Conservation (phyloP, 257 asterid species). For the Solanum dulcamara region DNA sequence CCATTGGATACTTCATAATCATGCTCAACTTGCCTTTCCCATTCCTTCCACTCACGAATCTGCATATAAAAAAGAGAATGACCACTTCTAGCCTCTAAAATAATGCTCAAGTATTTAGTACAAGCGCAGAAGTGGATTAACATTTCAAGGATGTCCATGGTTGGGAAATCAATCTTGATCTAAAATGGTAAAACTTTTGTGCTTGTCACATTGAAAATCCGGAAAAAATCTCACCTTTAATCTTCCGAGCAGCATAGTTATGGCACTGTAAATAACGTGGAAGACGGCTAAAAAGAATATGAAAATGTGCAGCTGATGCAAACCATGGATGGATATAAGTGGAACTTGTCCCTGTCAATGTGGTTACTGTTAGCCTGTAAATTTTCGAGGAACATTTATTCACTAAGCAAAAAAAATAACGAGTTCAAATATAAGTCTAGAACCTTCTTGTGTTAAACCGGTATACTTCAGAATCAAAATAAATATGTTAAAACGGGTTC, state of each 20-base stretch:
- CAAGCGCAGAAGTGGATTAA: not conserved
- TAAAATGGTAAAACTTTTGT: not conserved
- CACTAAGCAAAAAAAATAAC: not conserved
- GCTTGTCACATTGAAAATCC: not conserved
- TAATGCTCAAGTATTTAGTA: not conserved
- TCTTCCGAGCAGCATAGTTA: slow-evolving; percentile 65
- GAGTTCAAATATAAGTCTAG: not conserved
- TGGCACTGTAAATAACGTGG: slow-evolving; percentile 60
- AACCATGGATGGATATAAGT: slow-evolving; percentile 51
- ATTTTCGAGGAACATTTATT: not conserved
- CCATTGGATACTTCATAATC: slow-evolving; percentile 37
- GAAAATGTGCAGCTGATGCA: slow-evolving; percentile 80
- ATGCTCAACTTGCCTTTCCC: slow-evolving; percentile 49
- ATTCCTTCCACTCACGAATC: slow-evolving; percentile 92
- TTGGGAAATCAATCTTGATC: not conserved
- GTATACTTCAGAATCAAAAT: not conserved
- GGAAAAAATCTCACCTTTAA: slow-evolving; percentile 33
- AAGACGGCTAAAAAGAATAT: slow-evolving; percentile 75
- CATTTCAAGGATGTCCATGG: not conserved
- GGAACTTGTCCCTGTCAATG: slow-evolving; percentile 50
- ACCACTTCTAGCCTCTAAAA: not conserved
- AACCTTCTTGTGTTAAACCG: not conserved
- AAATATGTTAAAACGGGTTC: not conserved
- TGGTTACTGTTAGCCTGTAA: not conserved
- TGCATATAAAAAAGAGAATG: slow-evolving; percentile 6